These are phyloP conservation scores for Vaccinium corymbosum DNA, from an alignment of 148 eudicot genomes.

Conservation along the genomic window DNA sequence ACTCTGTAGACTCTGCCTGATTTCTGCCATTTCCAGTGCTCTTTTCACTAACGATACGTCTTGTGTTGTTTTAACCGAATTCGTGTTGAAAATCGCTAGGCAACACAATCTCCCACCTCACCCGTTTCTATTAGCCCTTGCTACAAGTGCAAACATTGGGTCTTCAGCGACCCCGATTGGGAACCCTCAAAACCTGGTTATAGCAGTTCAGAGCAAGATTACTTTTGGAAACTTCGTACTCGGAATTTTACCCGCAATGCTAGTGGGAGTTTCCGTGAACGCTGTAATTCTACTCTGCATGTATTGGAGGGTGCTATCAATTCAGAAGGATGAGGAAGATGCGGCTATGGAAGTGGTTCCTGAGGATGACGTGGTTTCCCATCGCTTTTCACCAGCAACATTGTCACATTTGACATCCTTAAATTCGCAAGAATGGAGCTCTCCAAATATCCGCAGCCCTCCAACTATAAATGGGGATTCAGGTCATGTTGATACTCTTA, in stretches of 20 bases:
- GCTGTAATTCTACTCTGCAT: slow-evolving; percentile 27
- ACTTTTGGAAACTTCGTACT: slow-evolving; percentile 18
- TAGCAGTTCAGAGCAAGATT: slow-evolving; percentile 20
- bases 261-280: slow-evolving; percentile 23
- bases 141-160: slow-evolving; percentile 90
- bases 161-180: slow-evolving; percentile 58
- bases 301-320: slow-evolving; percentile 74
- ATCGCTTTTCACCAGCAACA: slow-evolving; percentile 53
- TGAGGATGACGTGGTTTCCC: slow-evolving; percentile 67
- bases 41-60: slow-evolving; percentile 83
- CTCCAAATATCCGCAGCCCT: slow-evolving; percentile 23
- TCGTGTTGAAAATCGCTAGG: slow-evolving; percentile 72
- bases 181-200: slow-evolving; percentile 28
- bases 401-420: slow-evolving; percentile 29
- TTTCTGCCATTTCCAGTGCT: slow-evolving; percentile 88
- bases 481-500: slow-evolving; percentile 29
- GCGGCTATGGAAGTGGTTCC: slow-evolving; percentile 40
- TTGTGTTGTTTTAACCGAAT: slow-evolving; percentile 86
- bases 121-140: slow-evolving; percentile 80
- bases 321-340: slow-evolving; percentile 63
- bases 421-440: slow-evolving; percentile 37
- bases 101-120: slow-evolving; percentile 86
- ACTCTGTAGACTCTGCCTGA: slow-evolving; percentile 63
- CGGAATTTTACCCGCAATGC: slow-evolving; percentile 26
- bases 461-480: slow-evolving; percentile 21